Base-by-base conservation (phyloP, 495 filamentous ascomycete genomes). In the Talaromyces liani region DNA sequence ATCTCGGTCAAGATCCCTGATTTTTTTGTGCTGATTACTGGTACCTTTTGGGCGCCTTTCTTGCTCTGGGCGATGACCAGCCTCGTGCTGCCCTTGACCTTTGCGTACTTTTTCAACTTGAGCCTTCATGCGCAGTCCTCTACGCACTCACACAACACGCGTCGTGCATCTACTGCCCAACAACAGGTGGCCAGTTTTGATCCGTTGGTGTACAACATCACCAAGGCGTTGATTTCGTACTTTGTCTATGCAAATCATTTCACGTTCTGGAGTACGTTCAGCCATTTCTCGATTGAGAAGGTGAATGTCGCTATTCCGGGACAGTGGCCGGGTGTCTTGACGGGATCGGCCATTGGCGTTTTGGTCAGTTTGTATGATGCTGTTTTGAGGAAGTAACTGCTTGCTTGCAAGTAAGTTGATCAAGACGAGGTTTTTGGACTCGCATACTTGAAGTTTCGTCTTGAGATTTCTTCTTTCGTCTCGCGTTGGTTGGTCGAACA, bases 71-170 rank as follows among this genome's bases (percentile, higher is more conserved):
- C 83, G 2, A 70, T 88, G 29, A 93, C 91, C 3, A 87, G 83
- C 67, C 65, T 92, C 16, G 29, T 88, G 14, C 58, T 93, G 65
- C 94, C 94, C 4, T 67, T 87, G 61, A 61, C 88, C 27, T 81
- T 84, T 39, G 91, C 89, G 1, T 97, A 92, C 70, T 93, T 97
- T 71, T 85, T 95, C 79, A 97, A 98, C 72, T 69, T 97, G 67
- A 89, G 84, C 67, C 71, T 79, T 64, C 71, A 76, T 31, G 72
- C 73, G n/a, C 62, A 71, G 25, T 66, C 64, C 20, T 67, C 64
- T n/a, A 66, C 65, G 68, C 65, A 67, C 65, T 63, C 64, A 34
- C 39, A 58, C 55, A 34, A 49, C 39, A 63, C 64, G 24, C 64
- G 62, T 27, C 53, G 62, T 34, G 39, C 65, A 4, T 22, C 62